These are phyloP conservation scores for Candida michaelii DNA, from an alignment of 805 yeast genomes.

Conservation along the genomic window DNA sequence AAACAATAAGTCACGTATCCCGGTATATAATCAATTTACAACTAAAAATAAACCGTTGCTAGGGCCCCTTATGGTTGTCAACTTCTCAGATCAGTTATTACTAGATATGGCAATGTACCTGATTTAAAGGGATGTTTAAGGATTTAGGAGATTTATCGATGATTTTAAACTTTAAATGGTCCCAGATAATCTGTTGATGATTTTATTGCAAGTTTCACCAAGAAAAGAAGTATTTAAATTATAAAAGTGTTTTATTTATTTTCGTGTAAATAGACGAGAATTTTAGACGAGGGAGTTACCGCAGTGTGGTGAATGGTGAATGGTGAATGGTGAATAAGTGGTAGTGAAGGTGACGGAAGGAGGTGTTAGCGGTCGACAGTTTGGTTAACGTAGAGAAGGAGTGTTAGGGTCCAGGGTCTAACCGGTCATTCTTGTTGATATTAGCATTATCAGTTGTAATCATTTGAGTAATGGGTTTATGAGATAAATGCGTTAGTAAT, in stretches of 20 bases:
- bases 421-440: too few relatives aligned
- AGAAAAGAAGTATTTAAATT: slow-evolving; percentile 1
- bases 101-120: slow-evolving; percentile 1
- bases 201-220: neutral
- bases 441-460: too few relatives aligned
- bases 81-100: slow-evolving; percentile 1
- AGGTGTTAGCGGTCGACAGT: too few relatives aligned
- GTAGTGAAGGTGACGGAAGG: too few relatives aligned
- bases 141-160: neutral
- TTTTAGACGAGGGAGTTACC: slow-evolving; percentile 1
- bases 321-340: too few relatives aligned
- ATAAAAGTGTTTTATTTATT: slow-evolving; percentile 2
- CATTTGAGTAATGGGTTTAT: too few relatives aligned
- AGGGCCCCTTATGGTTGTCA: slow-evolving; percentile 5
- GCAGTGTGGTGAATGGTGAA: too few relatives aligned
- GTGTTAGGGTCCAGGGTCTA: too few relatives aligned
- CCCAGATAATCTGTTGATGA: neutral
- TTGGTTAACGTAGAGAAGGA: too few relatives aligned
- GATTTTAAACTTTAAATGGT: neutral
- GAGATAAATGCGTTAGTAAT: too few relatives aligned
- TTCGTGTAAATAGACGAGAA: slow-evolving; percentile 8
- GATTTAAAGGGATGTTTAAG: neutral
- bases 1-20: neutral
- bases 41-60: neutral
- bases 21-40: neutral